Evolutionary conservation across 2,329 filamentous ascomycete genomes (phyloP).

Genomic region (Alternaria infectoria): DNA sequence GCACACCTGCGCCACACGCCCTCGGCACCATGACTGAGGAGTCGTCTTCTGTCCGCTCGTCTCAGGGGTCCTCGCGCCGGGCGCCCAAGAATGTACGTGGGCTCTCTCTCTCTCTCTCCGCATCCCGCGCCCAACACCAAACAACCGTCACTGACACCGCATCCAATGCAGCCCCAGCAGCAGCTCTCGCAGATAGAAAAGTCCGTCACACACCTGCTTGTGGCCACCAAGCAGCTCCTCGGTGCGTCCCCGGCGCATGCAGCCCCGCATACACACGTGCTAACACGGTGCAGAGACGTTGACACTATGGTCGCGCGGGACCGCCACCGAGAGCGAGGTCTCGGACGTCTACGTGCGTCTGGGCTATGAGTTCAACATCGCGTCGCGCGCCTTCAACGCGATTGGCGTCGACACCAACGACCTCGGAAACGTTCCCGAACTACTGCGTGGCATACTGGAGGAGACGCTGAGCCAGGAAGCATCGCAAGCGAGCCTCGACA

Average conservation of each 20-base stretch:
- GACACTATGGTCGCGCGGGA: constrained; percentile 94
- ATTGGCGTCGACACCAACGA: constrained; percentile 96
- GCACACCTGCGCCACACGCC: constrained; percentile 21
- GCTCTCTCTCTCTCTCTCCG: neutral
- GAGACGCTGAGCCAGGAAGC: constrained; percentile 96
- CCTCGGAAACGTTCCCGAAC: constrained; percentile 91
- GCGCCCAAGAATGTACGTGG: constrained; percentile 46
- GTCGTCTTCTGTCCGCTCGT: constrained; percentile 34
- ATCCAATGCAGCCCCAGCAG: constrained; percentile 65
- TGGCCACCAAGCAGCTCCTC: constrained; percentile 96
- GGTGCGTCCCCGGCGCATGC: constrained; percentile 23
- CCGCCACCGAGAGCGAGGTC: constrained; percentile 91
- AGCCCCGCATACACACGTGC: constrained; percentile 11
- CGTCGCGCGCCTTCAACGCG: constrained; percentile 92
- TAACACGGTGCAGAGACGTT: constrained; percentile 70
- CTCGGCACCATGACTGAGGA: constrained; percentile 34
- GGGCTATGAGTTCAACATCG: constrained; percentile 99
- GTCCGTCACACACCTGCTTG: constrained; percentile 88
- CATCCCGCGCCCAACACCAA: constrained; percentile 11
- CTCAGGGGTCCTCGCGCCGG: constrained; percentile 56
- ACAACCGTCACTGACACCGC: constrained; percentile 23
- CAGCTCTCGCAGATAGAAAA: constrained; percentile 97
- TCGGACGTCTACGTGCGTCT: constrained; percentile 97
- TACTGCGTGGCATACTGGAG: constrained; percentile 88
- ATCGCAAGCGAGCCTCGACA: constrained; percentile 89